phyloP scores from a whole-genome alignment of 768 basidiomycete species.

The Podaxis rugospora region DNA sequence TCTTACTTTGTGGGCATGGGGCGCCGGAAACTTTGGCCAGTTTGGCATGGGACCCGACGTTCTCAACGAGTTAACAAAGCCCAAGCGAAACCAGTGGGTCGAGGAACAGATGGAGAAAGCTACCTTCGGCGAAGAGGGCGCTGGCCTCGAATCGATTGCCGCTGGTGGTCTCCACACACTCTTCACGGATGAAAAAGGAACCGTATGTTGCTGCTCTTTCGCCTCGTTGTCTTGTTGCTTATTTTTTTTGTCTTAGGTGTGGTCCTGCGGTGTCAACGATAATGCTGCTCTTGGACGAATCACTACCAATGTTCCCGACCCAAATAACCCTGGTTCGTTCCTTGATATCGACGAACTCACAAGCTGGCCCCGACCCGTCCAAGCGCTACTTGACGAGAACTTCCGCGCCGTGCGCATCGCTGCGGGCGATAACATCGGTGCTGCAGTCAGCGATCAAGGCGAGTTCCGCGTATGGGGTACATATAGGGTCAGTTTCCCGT shows the following conservation, averaged over 20 bases:
- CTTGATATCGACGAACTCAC: constrained; percentile 53
- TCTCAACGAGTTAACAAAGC: constrained; percentile 70
- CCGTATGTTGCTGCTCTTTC: constrained; percentile 48
- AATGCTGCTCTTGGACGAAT: constrained; percentile 83
- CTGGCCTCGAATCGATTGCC: constrained; percentile 78
- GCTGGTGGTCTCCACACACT: constrained; percentile 89
- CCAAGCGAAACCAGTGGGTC: constrained; percentile 73
- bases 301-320: constrained; percentile 58
- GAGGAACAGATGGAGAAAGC: constrained; percentile 72
- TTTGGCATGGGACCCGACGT: constrained; percentile 83
- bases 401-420: constrained; percentile 83
- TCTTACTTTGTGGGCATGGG: constrained; percentile 79
- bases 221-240: constrained; percentile 3
- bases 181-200: constrained; percentile 85
- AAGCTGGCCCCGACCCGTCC: constrained; percentile 59
- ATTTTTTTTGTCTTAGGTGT: constrained; percentile 46
- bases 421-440: constrained; percentile 85
- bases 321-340: constrained; percentile 53
- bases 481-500: constrained; percentile 66
- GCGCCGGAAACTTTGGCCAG: constrained; percentile 92
- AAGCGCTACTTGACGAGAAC: constrained; percentile 66
- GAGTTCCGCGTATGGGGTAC: constrained; percentile 85
- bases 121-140: constrained; percentile 62
- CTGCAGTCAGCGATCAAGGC: constrained; percentile 76
- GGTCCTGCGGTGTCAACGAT: constrained; percentile 86